These are phyloP conservation scores for Eleusine coracana DNA, from an alignment of 176 grass and related monocot species.

Conservation along the genomic window DNA sequence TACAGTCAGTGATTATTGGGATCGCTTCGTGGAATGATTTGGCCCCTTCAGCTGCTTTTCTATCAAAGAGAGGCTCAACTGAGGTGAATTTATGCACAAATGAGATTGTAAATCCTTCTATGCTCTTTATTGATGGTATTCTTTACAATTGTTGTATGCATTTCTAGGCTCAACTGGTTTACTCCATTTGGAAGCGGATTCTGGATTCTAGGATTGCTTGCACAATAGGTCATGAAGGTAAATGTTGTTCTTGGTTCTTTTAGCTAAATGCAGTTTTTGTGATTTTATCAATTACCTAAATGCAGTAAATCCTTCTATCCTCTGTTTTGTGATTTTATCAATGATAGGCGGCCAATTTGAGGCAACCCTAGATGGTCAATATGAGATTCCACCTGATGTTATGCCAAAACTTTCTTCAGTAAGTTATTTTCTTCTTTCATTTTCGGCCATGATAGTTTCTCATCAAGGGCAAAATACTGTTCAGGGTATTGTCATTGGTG, in stretches of 20 bases:
- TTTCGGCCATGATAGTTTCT: neutral
- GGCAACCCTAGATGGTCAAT: neutral
- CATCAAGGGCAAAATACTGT: neutral
- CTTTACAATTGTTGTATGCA: neutral
- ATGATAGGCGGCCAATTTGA: conserved; percentile 4
- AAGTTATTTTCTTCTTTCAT: neutral
- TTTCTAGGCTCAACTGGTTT: conserved; percentile 19
- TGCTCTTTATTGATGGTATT: neutral
- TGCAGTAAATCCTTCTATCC: no score
- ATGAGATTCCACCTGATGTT: neutral
- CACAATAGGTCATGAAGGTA: neutral
- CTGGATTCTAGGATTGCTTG: neutral
- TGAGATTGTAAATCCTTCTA: neutral
- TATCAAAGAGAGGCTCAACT: neutral
- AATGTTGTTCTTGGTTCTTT: neutral
- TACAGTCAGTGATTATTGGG: neutral
- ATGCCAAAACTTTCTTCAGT: neutral
- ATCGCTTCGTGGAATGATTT: conserved; percentile 14
- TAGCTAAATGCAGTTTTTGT: no score
- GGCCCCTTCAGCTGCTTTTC: neutral
- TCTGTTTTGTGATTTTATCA: no score
- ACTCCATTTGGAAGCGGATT: neutral
- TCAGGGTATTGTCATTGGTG: neutral
- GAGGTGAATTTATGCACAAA: neutral
- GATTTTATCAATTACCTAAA: no score